These are phyloP conservation scores for Penicillium brasilianum DNA, from an alignment of 2,329 filamentous ascomycete genomes.

Conservation along the genomic window DNA sequence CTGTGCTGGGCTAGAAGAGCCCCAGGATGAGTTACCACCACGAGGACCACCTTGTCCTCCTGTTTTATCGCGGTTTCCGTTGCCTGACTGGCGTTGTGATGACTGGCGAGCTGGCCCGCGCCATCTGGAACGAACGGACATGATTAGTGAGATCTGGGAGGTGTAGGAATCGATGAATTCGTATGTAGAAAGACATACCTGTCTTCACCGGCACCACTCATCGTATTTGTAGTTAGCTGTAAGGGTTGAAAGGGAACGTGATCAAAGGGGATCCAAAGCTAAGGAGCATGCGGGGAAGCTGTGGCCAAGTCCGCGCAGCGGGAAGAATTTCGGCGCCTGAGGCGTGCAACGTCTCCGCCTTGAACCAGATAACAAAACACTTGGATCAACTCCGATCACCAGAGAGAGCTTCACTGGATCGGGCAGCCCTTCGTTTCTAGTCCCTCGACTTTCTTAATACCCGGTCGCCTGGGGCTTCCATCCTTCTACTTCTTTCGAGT, in stretches of 20 bases:
- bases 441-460: constrained; percentile 5
- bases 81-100: constrained; percentile 43
- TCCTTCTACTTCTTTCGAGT: not conserved
- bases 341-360: constrained; percentile 30
- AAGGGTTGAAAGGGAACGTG: not conserved
- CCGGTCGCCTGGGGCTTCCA: not conserved
- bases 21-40: constrained; percentile 40
- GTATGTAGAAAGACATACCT: constrained; percentile 35
- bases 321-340: constrained; percentile 27
- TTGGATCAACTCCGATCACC: constrained; percentile 6
- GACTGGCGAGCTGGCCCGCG: constrained; percentile 47
- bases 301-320: constrained; percentile 21
- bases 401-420: constrained; percentile 6
- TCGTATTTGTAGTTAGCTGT: constrained; percentile 27
- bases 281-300: constrained; percentile 29
- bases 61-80: constrained; percentile 32
- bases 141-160: constrained; percentile 18
- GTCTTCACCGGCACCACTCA: constrained; percentile 46
- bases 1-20: constrained; percentile 33
- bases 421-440: constrained; percentile 8
- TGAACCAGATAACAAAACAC: constrained; percentile 28
- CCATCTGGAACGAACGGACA: constrained; percentile 39
- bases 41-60: constrained; percentile 40
- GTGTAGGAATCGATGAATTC: not conserved
- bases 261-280: not conserved